phyloP scores from a whole-genome alignment of 2,329 filamentous ascomycete genomes.

The Exophiala aquamarina region DNA sequence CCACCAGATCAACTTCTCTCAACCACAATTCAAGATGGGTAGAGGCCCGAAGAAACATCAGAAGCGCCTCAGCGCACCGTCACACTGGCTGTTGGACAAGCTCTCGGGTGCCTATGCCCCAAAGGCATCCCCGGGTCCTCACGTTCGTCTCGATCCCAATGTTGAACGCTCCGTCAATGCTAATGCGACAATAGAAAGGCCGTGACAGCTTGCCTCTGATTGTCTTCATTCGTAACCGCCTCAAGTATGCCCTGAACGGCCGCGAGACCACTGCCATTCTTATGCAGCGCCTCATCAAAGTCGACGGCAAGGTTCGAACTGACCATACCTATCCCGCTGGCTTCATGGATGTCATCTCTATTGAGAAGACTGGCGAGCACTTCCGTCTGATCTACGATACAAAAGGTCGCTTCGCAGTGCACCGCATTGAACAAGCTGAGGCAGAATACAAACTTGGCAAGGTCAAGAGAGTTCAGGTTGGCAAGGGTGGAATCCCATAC shows the following conservation, averaged over 20 bases:
- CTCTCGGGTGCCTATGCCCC: conserved; percentile 83
- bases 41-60: conserved; percentile 90
- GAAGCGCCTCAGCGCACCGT: conserved; percentile 98
- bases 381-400: conserved; percentile 99
- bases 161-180: conserved; percentile 2
- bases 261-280: conserved; percentile 97
- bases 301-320: conserved; percentile 99
- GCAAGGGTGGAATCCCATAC: conserved; percentile 99
- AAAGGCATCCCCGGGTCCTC: conserved; percentile 74
- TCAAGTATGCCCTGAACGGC: conserved; percentile 99
- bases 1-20: not conserved
- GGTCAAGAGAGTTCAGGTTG: conserved; percentile 99
- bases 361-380: conserved; percentile 99
- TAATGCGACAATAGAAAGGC: conserved; percentile 77
- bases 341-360: conserved; percentile 99
- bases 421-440: conserved; percentile 98
- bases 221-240: conserved; percentile 88
- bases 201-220: conserved; percentile 98
- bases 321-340: conserved; percentile 95
- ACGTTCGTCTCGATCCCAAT: conserved; percentile 16
- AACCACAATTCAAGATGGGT: conserved; percentile 47
- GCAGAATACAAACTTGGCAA: conserved; percentile 99
- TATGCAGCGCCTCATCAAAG: conserved; percentile 99
- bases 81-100: conserved; percentile 99
- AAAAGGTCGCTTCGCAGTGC: conserved; percentile 99